These are phyloP conservation scores for Dactylis glomerata DNA, from an alignment of 176 grass and related monocot species.

Conservation along the genomic window DNA sequence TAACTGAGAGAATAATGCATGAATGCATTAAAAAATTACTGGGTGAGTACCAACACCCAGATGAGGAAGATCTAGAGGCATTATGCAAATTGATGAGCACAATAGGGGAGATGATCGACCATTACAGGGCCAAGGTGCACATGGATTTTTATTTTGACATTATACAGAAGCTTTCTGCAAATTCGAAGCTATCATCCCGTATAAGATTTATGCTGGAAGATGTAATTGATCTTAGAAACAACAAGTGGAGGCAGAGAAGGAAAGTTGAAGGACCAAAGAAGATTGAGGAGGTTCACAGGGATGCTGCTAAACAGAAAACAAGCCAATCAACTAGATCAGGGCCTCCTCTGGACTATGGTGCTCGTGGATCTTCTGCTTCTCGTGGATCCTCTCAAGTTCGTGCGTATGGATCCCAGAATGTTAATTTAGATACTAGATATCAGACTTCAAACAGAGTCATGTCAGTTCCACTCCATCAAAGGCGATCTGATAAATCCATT, in stretches of 20 bases:
- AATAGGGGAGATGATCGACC: conserved; percentile 90
- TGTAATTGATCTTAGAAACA: conserved; percentile 83
- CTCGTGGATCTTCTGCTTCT: conserved; percentile 34
- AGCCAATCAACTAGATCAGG: conserved; percentile 55
- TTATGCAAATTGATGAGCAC: conserved; percentile 92
- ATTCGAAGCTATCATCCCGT: conserved; percentile 56
- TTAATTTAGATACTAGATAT: conserved; percentile 48
- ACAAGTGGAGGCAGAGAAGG: conserved; percentile 81
- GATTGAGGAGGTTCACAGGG: conserved; percentile 79
- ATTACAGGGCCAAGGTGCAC: conserved; percentile 67
- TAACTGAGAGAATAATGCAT: conserved; percentile 90
- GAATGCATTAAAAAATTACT: conserved; percentile 86
- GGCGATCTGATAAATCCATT: conserved; percentile 57
- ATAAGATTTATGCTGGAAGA: conserved; percentile 83
- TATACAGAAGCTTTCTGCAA: conserved; percentile 55
- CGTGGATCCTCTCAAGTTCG: conserved; percentile 35
- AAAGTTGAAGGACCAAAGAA: conserved; percentile 93
- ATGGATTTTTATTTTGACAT: conserved; percentile 87
- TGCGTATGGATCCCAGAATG: conserved; percentile 56
- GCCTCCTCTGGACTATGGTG: conserved; percentile 26
- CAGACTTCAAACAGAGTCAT: conserved; percentile 54
- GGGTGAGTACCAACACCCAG: conserved; percentile 62
- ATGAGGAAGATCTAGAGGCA: conserved; percentile 83
- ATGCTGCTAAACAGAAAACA: conserved; percentile 63
- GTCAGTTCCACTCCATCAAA: conserved; percentile 49